Conservation (phyloP, 2,329 filamentous ascomycete species). For the Colletotrichum gigasporum region DNA sequence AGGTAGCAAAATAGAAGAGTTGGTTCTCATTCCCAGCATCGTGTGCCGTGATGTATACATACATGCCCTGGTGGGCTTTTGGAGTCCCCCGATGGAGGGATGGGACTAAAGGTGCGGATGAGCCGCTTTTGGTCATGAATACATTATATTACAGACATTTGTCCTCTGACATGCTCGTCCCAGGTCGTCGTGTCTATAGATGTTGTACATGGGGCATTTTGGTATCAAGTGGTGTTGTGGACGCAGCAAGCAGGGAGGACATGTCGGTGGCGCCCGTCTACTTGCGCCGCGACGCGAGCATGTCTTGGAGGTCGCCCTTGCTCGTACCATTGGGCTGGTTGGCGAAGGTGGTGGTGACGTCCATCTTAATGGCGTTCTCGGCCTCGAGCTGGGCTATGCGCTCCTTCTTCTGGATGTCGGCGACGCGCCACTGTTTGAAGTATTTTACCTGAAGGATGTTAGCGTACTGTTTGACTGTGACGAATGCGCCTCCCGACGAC, state of each 20-base stretch:
- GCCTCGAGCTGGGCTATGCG: conserved; percentile 79
- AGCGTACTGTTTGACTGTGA: neutral
- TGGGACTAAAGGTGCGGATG: no score
- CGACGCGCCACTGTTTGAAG: conserved; percentile 96
- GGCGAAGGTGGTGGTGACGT: conserved; percentile 48
- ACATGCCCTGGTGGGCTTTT: neutral
- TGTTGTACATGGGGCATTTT: conserved; percentile 21
- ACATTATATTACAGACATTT: conserved; percentile 25
- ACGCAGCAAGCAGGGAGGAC: no score
- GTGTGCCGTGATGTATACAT: neutral
- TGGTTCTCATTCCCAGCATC: neutral
- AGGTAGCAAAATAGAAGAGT: conserved; percentile 28
- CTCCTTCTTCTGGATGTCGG: conserved; percentile 86
- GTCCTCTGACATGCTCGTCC: neutral
- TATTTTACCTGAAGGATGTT: conserved; percentile 79
- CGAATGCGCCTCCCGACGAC: neutral
- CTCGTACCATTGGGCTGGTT: conserved; percentile 38
- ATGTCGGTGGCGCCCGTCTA: neutral
- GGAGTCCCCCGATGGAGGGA: no score
- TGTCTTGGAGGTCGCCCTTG: conserved; percentile 49
- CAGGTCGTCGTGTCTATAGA: neutral
- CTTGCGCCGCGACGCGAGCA: conserved; percentile 42
- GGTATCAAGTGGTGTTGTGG: conserved; percentile 9
- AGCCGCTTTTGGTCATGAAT: conserved; percentile 18
- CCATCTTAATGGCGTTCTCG: conserved; percentile 75